A percentile compares a stretch with the other conserved stretches of the same genome.
Conservation (phyloP, 2,329 filamentous ascomycete genomes). For the Sarocladiaceae sp. region DNA sequence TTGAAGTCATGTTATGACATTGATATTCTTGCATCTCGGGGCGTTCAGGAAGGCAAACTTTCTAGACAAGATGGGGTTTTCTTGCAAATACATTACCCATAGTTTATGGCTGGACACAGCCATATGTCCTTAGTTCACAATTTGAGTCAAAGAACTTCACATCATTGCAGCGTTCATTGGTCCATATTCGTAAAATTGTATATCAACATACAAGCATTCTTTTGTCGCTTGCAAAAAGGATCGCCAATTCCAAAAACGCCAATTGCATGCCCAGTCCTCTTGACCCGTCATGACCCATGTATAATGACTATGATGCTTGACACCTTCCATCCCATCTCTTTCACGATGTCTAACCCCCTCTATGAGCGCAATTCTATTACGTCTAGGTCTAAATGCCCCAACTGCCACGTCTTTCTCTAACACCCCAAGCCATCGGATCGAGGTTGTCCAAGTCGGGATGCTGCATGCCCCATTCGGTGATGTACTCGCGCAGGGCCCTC, state of each 20-base stretch:
- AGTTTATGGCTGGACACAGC: not conserved
- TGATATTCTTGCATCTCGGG: conserved; percentile 4
- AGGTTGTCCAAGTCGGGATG: conserved; percentile 68
- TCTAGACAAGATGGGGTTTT: not conserved
- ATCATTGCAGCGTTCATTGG: not conserved
- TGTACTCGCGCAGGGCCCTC: conserved; percentile 78
- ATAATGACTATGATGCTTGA: not conserved
- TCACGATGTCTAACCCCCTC: not conserved
- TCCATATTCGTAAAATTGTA: too few relatives aligned
- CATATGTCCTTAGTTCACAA: too few relatives aligned
- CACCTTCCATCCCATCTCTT: not conserved
- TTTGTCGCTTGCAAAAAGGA: too few relatives aligned
- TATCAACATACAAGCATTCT: too few relatives aligned
- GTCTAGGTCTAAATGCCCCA: conserved; percentile 58
- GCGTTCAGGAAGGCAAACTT: not conserved
- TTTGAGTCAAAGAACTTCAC: not conserved
- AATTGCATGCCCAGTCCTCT: not conserved
- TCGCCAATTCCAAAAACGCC: conserved; percentile 6
- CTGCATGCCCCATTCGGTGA: conserved; percentile 85
- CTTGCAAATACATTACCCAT: not conserved
- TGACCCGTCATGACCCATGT: not conserved
- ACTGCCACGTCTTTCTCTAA: conserved; percentile 62
- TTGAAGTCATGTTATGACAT: not conserved
- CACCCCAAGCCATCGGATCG: conserved; percentile 62
- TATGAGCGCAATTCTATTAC: not conserved